These are phyloP conservation scores for Trametes sp. DNA, from an alignment of 1,284 basidiomycete genomes.

Conservation along the genomic window DNA sequence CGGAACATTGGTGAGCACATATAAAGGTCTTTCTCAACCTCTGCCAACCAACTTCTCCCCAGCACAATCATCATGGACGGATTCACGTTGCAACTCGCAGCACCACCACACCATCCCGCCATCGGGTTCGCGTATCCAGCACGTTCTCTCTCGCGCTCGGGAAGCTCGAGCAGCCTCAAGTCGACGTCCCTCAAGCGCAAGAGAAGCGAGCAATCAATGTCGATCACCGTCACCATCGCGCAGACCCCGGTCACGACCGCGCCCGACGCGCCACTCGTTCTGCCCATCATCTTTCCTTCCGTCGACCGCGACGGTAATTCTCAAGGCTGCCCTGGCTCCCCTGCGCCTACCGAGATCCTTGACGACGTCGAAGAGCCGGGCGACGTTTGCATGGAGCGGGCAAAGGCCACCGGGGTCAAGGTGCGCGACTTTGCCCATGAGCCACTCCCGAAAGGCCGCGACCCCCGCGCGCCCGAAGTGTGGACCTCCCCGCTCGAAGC, in stretches of 20 bases:
- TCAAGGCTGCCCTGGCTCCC: constrained; percentile 39
- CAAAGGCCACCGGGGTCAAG: constrained; percentile 52
- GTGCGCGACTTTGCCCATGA: constrained; percentile 58
- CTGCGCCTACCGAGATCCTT: constrained; percentile 50
- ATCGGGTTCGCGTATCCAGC: constrained; percentile 18
- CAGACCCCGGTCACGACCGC: neutral
- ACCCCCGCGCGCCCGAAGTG: constrained; percentile 29
- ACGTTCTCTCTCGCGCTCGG: constrained; percentile 11
- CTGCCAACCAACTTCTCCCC: neutral
- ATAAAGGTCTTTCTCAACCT: neutral
- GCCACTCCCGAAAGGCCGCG: constrained; percentile 16
- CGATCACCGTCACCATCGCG: constrained; percentile 7
- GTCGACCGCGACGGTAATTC: constrained; percentile 12
- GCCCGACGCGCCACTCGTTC: constrained; percentile 7
- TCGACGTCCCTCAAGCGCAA: constrained; percentile 26
- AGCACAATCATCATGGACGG: constrained; percentile 17
- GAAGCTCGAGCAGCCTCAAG: neutral
- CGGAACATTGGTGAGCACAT: neutral
- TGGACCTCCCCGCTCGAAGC: constrained; percentile 34
- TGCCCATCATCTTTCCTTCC: constrained; percentile 25
- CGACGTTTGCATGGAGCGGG: constrained; percentile 43
- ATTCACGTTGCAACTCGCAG: constrained; percentile 11
- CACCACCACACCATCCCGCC: constrained; percentile 13
- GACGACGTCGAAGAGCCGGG: constrained; percentile 24
- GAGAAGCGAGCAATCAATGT: constrained; percentile 23